A percentile compares a stretch with the other conserved stretches of the same genome.
Evolutionary conservation across 208 protist genomes (phyloP).

Genomic region (Trypanosoma boissoni): DNA sequence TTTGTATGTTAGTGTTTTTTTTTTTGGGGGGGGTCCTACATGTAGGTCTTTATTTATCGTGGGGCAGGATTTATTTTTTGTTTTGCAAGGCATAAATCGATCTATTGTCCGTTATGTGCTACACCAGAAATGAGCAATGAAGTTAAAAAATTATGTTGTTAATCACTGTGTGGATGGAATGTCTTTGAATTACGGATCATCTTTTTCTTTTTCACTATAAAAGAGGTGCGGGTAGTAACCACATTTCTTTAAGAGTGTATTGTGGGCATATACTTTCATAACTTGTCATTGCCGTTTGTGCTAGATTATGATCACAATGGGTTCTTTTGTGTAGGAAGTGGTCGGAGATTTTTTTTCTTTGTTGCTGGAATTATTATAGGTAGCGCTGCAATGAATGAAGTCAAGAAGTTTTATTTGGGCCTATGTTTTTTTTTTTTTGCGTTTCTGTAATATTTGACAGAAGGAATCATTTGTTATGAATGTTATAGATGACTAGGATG

Average conservation of each 20-base stretch:
- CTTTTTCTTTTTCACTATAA: constrained; percentile 38
- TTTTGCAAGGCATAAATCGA: too few relatives aligned
- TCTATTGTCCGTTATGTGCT: too few relatives aligned
- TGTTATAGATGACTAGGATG: not conserved
- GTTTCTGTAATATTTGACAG: constrained; percentile 57
- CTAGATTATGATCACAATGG: constrained; percentile 68
- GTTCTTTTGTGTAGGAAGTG: constrained; percentile 40
- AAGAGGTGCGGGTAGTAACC: constrained; percentile 45
- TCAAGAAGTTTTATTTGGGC: constrained; percentile 55
- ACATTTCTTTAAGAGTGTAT: constrained; percentile 52
- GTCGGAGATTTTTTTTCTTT: constrained; percentile 59
- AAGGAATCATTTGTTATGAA: constrained; percentile 25
- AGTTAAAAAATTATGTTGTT: not conserved
- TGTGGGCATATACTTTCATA: constrained; percentile 43
- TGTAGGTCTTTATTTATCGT: too few relatives aligned
- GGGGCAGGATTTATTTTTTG: too few relatives aligned
- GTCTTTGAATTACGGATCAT: not conserved
- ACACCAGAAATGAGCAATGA: too few relatives aligned
- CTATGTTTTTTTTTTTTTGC: constrained; percentile 46
- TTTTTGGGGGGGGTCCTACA: not conserved
- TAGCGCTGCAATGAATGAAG: constrained; percentile 35
- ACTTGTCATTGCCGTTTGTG: constrained; percentile 57
- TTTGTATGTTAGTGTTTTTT: not conserved
- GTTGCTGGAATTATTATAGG: constrained; percentile 36
- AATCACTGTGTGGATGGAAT: not conserved